Conservation (phyloP, 768 basidiomycete genomes). For the Lentinula boryana region DNA sequence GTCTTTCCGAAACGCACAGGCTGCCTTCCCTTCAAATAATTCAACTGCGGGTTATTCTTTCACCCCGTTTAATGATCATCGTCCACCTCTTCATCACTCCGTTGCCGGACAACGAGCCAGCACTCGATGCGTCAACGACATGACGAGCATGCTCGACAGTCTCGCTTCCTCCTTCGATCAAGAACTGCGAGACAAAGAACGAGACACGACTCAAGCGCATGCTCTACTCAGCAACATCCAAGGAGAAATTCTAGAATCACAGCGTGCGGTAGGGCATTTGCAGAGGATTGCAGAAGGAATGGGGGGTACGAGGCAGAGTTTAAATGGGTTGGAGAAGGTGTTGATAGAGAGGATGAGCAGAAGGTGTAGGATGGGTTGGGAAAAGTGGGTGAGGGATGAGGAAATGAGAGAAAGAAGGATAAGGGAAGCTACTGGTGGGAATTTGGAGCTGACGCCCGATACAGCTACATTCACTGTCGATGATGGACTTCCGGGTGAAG, state of each 20-base stretch:
- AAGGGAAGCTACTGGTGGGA: conserved; percentile 56
- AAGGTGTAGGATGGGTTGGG: conserved; percentile 83
- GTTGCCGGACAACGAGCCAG: conserved; percentile 81
- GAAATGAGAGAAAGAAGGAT: conserved; percentile 69
- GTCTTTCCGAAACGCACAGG: conserved; percentile 71
- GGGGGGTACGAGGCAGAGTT: conserved; percentile 46
- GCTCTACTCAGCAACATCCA: conserved; percentile 83
- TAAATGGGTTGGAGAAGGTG: conserved; percentile 60
- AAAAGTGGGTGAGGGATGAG: conserved; percentile 88
- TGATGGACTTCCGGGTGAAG: conserved; percentile 21
- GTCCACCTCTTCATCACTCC: conserved; percentile 78
- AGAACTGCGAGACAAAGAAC: conserved; percentile 87
- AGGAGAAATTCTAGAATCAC: conserved; percentile 83
- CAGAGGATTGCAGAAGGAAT: conserved; percentile 64
- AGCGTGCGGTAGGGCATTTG: conserved; percentile 67
- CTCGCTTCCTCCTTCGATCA: conserved; percentile 88
- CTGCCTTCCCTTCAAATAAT: conserved; percentile 43
- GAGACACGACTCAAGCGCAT: conserved; percentile 86
- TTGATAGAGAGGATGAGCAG: conserved; percentile 73
- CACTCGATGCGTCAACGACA: conserved; percentile 78
- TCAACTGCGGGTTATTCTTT: conserved; percentile 36
- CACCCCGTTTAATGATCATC: conserved; percentile 49
- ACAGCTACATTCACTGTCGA: conserved; percentile 42
- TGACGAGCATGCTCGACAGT: conserved; percentile 80
- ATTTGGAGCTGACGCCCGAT: conserved; percentile 39